Conservation (phyloP, 169 alveolate genomes). For the Plasmodium vinckei region DNA sequence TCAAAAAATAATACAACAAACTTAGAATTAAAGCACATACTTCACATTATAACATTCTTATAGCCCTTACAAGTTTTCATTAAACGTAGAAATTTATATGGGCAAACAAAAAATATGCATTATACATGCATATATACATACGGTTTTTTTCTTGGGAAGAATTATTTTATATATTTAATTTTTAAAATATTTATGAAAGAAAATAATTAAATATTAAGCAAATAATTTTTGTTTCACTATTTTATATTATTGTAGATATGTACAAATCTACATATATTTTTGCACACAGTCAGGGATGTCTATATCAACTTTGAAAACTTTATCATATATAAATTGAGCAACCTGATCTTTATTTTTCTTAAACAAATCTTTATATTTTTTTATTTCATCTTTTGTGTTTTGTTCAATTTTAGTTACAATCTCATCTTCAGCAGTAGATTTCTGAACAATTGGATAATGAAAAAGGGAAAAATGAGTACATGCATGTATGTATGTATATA, state of each 20-base stretch:
- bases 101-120: too few relatives aligned
- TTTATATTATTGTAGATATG: neutral
- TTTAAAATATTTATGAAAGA: neutral
- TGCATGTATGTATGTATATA: neutral
- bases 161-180: neutral
- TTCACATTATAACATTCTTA: too few relatives aligned
- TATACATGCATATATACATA: too few relatives aligned
- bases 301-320: slow-evolving; percentile 58
- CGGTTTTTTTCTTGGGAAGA: neutral
- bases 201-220: neutral
- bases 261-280: slow-evolving; percentile 14
- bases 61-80: too few relatives aligned
- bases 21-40: too few relatives aligned
- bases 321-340: slow-evolving; percentile 61
- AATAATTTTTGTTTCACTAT: neutral
- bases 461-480: neutral
- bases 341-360: slow-evolving; percentile 72
- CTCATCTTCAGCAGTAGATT: slow-evolving; percentile 70
- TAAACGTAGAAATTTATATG: too few relatives aligned
- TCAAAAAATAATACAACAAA: too few relatives aligned
- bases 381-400: slow-evolving; percentile 66
- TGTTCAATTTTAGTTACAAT: slow-evolving; percentile 65
- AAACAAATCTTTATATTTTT: slow-evolving; percentile 53
- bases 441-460: neutral
- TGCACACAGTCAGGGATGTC: slow-evolving; percentile 58